phyloP scores from a whole-genome alignment of 306 rosid species.

The Abrus pulchellus region DNA sequence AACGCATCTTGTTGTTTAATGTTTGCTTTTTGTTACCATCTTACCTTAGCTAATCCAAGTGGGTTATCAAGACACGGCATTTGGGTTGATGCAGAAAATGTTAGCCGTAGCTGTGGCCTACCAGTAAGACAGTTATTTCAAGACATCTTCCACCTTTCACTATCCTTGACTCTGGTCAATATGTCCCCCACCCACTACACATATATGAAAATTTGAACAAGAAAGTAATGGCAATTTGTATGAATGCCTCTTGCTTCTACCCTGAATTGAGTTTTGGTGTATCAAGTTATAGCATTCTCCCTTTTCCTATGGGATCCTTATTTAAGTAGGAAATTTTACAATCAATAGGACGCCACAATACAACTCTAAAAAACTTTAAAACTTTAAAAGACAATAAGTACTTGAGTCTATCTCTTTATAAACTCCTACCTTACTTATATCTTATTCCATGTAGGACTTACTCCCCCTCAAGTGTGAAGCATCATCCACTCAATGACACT shows the following conservation, averaged over 20 bases:
- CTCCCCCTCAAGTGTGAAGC: no score
- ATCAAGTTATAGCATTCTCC: not conserved
- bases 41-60: not conserved
- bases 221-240: not conserved
- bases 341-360: no score
- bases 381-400: no score
- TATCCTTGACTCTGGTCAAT: not conserved
- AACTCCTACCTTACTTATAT: no score
- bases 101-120: not conserved
- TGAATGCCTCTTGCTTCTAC: not conserved
- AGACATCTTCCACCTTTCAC: conserved; percentile 29
- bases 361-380: no score
- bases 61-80: not conserved
- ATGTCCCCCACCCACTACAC: conserved; percentile 8
- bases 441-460: no score
- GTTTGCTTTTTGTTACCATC: not conserved
- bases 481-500: no score
- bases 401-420: no score
- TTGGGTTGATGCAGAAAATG: conserved; percentile 1
- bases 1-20: not conserved
- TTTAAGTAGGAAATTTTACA: not conserved
- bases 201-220: not conserved
- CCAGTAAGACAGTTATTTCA: conserved; percentile 5
- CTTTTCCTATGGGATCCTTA: not conserved
- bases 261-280: conserved; percentile 9